Base-by-base conservation (phyloP, 306 rosid species). In the Cucumis melo region DNA sequence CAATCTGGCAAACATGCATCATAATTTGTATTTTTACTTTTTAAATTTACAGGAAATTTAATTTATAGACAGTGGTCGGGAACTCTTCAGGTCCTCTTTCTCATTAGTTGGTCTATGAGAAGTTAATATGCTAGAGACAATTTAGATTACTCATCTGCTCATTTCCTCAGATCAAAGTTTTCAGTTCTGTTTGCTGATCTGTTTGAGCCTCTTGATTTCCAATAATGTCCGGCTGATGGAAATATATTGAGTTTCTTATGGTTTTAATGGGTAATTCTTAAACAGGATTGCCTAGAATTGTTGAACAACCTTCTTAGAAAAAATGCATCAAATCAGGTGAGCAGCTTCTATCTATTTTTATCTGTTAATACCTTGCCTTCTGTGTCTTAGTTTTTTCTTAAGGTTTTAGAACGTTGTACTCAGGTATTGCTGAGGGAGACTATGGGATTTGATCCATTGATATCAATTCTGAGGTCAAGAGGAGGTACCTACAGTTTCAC, bases 351-450 rank as follows among this genome's bases (percentile, higher is more conserved):
- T 75, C 65, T 70, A 46, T 64, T 65, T 17, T 80, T 39, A n/a
- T 15, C 42, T 64, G 19, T 80, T 50, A 27, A 23, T 48, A 46
- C 41, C 60, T 20, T 60, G 38, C 50, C 20, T 38, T 74, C 61
- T 57, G 60, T 76, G 57, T 75, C 54, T 34, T 44, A 21, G 32
- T 62, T 74, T 82, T 72, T 74, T 71, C 8, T 79, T 46, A 81
- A 60, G 79, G 82, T 80, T 41, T 59, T 9, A 62, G 41, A 65
- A 78, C 24, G 54, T 16, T 70, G 21, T 80, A 27, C 80, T 73
- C 88, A 93, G 98, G 88, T 93, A 77, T 87, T 93, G 54, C 75
- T 93, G 48, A 88, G 98, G 84, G 98, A 93, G 84, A 93, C 98
- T 36, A 79, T 89, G 46, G 97, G 98, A 72, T 84, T 91, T 85